Base-by-base conservation (phyloP, 83 land plant genomes). In the Picea abies region DNA sequence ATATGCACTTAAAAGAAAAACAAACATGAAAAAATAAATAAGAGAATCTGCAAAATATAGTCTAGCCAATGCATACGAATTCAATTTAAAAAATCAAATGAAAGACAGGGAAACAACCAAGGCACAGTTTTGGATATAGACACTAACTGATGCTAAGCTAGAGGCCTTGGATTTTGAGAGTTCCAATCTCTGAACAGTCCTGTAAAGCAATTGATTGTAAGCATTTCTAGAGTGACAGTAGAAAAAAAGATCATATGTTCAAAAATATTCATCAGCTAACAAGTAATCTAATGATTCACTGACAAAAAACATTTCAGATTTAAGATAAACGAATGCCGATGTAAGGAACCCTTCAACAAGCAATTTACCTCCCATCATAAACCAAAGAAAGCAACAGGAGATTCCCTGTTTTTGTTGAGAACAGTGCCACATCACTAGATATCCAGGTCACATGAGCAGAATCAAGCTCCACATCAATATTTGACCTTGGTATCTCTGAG, bases 401-500 rank as follows among this genome's bases (percentile, higher is more conserved):
- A 60, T 89, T 96, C 82, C 99, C 99, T 49, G 94, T 92, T 83
- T 98, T 98, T 78, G 99, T 92, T 81, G 99, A 94, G 63, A 98
- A 85, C 71, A 98, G 82, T 9, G 97, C 99, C 41, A 94, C 96
- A 90, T 98, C 99, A 86, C 87, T 84, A 23, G 89, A 86, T 66
- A 98, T 86, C 99, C 99, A 98, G 79, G 96, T 90, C 62, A 92
- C 94, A 86, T 92, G 86, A 69, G 99, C 97, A 25, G 95, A 94
- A 88, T 98, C 99, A 80, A 98, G 95, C 88, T 98, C 99, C 63
- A 94, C 93, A 86, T 47, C 83, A 66, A 98, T 86, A 79, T 83
- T 89, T 61, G 98, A 91, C 85, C 90, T 90, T 80, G 97, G 99
- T 77, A 92, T 85, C 25, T 98, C 99, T 82, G 86, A 86, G 83